A percentile compares a stretch with the other conserved stretches of the same genome.
These are phyloP conservation scores for Fusarium solani-melongenae DNA, from an alignment of 2,329 filamentous ascomycete genomes.

Conservation along the genomic window DNA sequence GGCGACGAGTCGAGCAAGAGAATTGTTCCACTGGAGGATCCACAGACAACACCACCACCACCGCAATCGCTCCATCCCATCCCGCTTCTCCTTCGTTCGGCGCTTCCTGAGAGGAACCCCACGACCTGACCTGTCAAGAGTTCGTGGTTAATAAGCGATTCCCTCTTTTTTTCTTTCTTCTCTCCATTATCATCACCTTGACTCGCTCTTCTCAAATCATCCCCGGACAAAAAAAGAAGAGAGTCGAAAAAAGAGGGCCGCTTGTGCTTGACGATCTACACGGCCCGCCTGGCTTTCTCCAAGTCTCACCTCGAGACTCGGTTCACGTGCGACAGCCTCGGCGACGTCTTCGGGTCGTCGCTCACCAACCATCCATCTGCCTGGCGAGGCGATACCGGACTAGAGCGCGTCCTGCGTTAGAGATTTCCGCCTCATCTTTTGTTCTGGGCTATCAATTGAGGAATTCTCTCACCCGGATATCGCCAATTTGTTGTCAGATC, in stretches of 20 bases:
- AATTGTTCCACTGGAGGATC: conserved; percentile 17
- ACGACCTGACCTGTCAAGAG: conserved; percentile 25
- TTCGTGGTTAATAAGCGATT: conserved; percentile 28
- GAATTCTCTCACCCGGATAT: not conserved
- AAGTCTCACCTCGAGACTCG: not conserved
- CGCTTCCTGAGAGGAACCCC: conserved; percentile 23
- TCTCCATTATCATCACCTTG: conserved; percentile 1
- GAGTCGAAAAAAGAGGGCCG: not conserved
- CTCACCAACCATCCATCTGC: conserved; percentile 12
- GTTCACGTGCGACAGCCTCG: conserved; percentile 13
- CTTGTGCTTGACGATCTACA: conserved; percentile 28
- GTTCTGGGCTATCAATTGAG: not conserved
- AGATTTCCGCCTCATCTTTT: not conserved
- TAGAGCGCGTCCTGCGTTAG: not conserved
- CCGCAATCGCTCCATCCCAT: not conserved
- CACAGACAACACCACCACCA: conserved; percentile 14
- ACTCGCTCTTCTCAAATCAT: not conserved
- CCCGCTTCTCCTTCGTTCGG: not conserved
- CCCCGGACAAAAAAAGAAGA: not conserved
- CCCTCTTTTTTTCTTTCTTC: not conserved
- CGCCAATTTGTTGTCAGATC: not conserved
- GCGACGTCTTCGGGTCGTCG: conserved; percentile 39
- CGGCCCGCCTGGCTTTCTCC: conserved; percentile 21
- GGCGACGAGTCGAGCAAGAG: not conserved
- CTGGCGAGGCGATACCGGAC: conserved; percentile 10